Evolutionary conservation across 106 monocot genomes (phyloP), one percentile per base, ranked within the genome.

Genomic region (Amphibolis antarctica): DNA sequence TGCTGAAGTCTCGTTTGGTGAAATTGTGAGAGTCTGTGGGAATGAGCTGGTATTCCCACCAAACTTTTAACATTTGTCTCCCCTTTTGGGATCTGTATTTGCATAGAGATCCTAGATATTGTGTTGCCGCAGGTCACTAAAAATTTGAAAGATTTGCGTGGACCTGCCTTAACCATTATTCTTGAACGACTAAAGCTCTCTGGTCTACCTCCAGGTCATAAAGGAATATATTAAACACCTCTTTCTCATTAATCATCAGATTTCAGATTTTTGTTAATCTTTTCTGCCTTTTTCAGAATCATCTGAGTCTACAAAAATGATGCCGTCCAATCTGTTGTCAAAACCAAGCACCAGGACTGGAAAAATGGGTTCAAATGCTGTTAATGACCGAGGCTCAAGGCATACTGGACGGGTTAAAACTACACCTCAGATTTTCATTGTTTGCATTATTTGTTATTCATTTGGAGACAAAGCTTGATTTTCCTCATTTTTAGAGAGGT

Each of bases 1-100:
- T 72, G 98, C 98, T 59, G 98, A 98, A 75, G 69, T 71, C 50
- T 76, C 74, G 55, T 52, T 98, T 53, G 69, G 68, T 83, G 87
- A 91, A 79, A 66, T 98, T 48, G 43, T 98, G 53, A 84, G 71
- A 56, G 72, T 88, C 49, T 98, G 87, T 57, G 78, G 85, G 47
- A 85, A 73, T 73, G 98, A 98, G 62, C 75, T 84, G 55, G 98
- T 98, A 85, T 44, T 15, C 13, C 17, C 71, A 78, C 58, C 66
- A 28, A 9, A 18, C 42, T 12, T 46, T 1, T 27, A 45, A 18
- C 31, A 45, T 12, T 31, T 47, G 12, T 25, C 30, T 24, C 19
- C 30, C 28, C 5, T 49, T 18, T 69, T 59, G 26, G 19, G 1
- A 30, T 20, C 29, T 49, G 28, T 10, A 61, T 12, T 42, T 15